Evolutionary conservation across 2,329 filamentous ascomycete species (phyloP), one percentile per base, ranked within the genome.

Genomic region (Cladobotryum mycophilum): DNA sequence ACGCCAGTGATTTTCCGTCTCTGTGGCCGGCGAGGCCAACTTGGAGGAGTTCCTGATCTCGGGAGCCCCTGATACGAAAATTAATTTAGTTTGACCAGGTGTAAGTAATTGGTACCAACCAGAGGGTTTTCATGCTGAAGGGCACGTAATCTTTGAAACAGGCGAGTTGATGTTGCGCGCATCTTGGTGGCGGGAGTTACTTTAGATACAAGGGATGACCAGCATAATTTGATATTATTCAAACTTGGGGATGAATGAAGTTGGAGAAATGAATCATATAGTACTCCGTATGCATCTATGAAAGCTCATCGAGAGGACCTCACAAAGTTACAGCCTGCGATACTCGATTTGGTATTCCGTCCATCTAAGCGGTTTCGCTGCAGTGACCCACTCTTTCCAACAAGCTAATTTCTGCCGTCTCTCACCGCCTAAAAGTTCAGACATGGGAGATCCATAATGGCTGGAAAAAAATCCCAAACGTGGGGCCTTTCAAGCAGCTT

Each of bases 1-100:
- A 99, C 92, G 65, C 91, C 84, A 22, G 80, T 79, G 59, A 99
- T 95, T 59, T 81, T 84, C 57, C 89, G 81, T 61, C 86, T 85
- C 60, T 89, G 81, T 0, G 93, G 92, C 11, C 95, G 78, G 20
- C 89, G 88, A 48, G 88, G 82, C 70, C 72, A 74, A n/a, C 55
- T 68, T 2, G 72, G 71, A 4, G 72, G 70, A 2, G 72, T 74
- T 33, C 85, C 90, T 17, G 86, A 87, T 55, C 84, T 82, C 17
- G 92, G 92, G 14, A 97, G 81, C 22, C 92, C 92, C 91, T 96
- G 35, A 6, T 0, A 1, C 42, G 20, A 17, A 43, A 38, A 3
- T 46, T 13, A 20, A 3, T 4, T 18, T 9, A 15, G n/a, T 9
- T 9, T 20, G 12, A 11, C 12, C 11, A 2, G 25, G 2, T 7